phyloP scores from a whole-genome alignment of 2,329 filamentous ascomycete genomes.

The Amylocarpus encephaloides region DNA sequence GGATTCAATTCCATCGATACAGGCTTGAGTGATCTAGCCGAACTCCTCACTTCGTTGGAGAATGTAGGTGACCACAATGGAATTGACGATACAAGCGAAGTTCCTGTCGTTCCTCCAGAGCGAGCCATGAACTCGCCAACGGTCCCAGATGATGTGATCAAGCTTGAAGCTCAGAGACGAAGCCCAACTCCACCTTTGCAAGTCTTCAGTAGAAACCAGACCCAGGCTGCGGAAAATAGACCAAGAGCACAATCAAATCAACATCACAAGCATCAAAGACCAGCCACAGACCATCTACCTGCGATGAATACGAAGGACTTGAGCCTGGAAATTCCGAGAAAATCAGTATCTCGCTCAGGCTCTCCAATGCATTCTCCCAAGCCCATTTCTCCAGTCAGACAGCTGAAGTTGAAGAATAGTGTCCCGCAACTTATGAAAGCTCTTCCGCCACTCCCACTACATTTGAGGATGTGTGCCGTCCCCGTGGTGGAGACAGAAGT shows the following conservation, averaged over 20 bases:
- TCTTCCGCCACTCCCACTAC: slow-evolving; percentile 26
- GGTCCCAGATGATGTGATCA: slow-evolving; percentile 11
- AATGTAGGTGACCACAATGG: slow-evolving; percentile 3
- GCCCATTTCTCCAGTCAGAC: slow-evolving; percentile 31
- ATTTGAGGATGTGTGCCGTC: slow-evolving; percentile 9
- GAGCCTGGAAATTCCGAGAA: slow-evolving; percentile 19
- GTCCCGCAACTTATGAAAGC: slow-evolving; percentile 32
- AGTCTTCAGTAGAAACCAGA: slow-evolving; percentile 8
- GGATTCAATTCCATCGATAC: slow-evolving; percentile 13
- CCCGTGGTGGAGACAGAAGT: neutral
- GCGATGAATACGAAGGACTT: slow-evolving; percentile 15
- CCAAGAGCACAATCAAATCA: slow-evolving; percentile 6
- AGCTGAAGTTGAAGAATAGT: slow-evolving; percentile 31
- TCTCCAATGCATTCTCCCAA: slow-evolving; percentile 31
- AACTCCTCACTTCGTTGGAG: slow-evolving; percentile 13
- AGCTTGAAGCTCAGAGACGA: neutral
- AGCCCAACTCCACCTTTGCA: slow-evolving; percentile 6
- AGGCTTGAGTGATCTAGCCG: slow-evolving; percentile 14
- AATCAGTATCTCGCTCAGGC: slow-evolving; percentile 20
- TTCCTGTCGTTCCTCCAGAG: slow-evolving; percentile 1
- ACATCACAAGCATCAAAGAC: slow-evolving; percentile 3
- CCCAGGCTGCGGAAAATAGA: neutral
- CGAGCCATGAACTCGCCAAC: slow-evolving; percentile 20
- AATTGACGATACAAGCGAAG: neutral
- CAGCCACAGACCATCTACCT: slow-evolving; percentile 2